Percentiles rank a stretch among this genome's conserved stretches.
Conservation (phyloP, 441 rosid species). For the Dalechampia spathulata region DNA sequence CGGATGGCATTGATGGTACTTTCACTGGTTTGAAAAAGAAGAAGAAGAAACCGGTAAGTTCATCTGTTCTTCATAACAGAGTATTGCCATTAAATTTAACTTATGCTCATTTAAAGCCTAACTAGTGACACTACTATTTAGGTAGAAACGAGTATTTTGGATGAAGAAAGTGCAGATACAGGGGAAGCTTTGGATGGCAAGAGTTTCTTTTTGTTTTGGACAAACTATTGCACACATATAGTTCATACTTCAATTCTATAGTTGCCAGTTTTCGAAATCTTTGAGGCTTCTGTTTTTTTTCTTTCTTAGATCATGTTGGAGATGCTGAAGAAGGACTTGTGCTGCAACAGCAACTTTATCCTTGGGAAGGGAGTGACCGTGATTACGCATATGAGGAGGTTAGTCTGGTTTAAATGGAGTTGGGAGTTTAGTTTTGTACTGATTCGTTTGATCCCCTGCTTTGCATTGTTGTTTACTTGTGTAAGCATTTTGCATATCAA, state of each 20-base stretch:
- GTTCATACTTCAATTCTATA: too few species aligned
- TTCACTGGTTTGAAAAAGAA: conserved; percentile 87
- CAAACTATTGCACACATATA: too few species aligned
- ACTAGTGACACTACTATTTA: conserved; percentile 7
- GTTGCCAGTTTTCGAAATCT: conserved; percentile 5
- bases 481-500: too few species aligned
- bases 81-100: neutral
- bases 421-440: too few species aligned
- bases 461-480: too few species aligned
- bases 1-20: conserved; percentile 66
- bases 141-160: conserved; percentile 57
- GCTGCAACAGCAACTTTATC: conserved; percentile 35
- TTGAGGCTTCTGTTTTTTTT: conserved; percentile 1
- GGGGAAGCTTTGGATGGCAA: conserved; percentile 63
- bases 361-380: conserved; percentile 85
- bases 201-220: too few species aligned
- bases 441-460: too few species aligned
- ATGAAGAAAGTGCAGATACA: conserved; percentile 44
- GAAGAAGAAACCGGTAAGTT: conserved; percentile 89
- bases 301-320: conserved; percentile 35
- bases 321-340: conserved; percentile 50
- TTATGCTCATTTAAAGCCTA: neutral
- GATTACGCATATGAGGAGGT: conserved; percentile 81
- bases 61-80: neutral
- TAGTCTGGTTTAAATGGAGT: too few species aligned